Evolutionary conservation across 2,329 filamentous ascomycete species (phyloP).

Genomic region (Ciborinia camelliae): DNA sequence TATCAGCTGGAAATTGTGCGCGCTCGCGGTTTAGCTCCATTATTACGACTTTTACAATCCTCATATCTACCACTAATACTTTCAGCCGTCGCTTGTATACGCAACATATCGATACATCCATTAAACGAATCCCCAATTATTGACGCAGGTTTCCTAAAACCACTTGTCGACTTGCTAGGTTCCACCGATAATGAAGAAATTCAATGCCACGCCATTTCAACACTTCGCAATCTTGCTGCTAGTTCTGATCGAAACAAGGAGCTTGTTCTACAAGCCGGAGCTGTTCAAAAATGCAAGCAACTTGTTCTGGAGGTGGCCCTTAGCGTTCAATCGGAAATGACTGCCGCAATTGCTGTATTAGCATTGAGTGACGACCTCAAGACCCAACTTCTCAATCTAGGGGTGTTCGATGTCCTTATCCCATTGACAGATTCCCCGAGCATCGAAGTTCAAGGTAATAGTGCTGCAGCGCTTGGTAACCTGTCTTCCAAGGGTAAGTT

Average conservation of each 20-base stretch:
- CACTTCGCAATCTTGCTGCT: constrained; percentile 88
- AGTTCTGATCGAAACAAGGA: constrained; percentile 98
- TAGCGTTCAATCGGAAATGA: constrained; percentile 98
- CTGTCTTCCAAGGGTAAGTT: constrained; percentile 87
- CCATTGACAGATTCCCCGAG: constrained; percentile 92
- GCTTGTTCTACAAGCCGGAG: constrained; percentile 91
- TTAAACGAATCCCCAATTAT: constrained; percentile 98
- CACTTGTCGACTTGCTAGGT: constrained; percentile 87
- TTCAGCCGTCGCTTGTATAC: constrained; percentile 94
- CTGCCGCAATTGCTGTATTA: constrained; percentile 94
- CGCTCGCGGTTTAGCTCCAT: constrained; percentile 76
- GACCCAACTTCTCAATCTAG: constrained; percentile 81
- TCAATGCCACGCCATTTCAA: constrained; percentile 97
- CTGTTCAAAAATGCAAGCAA: constrained; percentile 98
- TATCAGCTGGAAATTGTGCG: constrained; percentile 98
- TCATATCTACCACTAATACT: constrained; percentile 94
- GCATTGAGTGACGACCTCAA: constrained; percentile 96
- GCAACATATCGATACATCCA: constrained; percentile 98
- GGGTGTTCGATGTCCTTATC: constrained; percentile 94
- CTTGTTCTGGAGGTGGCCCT: constrained; percentile 89
- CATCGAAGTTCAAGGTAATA: constrained; percentile 98
- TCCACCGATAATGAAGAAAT: constrained; percentile 98
- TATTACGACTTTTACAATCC: constrained; percentile 87
- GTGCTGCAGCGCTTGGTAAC: constrained; percentile 91
- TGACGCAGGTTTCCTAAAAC: constrained; percentile 91